phyloP scores from a whole-genome alignment of 495 filamentous ascomycete genomes.

The Neurospora sp. region DNA sequence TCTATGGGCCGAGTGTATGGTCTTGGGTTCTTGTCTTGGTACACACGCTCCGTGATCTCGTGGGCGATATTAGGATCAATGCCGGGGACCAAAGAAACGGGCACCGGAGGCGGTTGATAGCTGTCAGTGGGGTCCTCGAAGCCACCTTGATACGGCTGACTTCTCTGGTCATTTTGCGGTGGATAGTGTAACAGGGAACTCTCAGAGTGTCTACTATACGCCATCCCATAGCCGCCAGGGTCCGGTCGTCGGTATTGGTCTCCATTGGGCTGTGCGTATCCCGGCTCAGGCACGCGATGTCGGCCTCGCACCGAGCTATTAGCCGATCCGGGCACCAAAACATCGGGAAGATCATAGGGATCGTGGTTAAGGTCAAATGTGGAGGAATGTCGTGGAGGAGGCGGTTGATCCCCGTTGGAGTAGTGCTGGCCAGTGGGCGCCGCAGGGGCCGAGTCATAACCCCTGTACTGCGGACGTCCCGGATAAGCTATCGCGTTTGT shows the following conservation, averaged over 20 bases:
- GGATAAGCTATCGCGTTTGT: slow-evolving; percentile 33
- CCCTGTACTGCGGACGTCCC: slow-evolving; percentile 36
- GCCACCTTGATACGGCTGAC: slow-evolving; percentile 21
- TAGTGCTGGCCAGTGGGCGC: slow-evolving; percentile 19
- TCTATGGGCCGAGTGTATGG: slow-evolving; percentile 31
- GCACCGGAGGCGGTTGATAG: slow-evolving; percentile 41
- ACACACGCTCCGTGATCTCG: slow-evolving; percentile 43
- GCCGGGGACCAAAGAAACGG: slow-evolving; percentile 59
- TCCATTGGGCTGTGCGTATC: slow-evolving; percentile 45
- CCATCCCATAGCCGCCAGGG: slow-evolving; percentile 5
- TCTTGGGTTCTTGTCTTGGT: slow-evolving; percentile 35
- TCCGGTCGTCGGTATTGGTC: slow-evolving; percentile 51
- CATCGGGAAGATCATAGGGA: slow-evolving; percentile 1
- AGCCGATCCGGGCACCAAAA: neutral
- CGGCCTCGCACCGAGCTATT: neutral
- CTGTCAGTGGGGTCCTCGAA: slow-evolving; percentile 22
- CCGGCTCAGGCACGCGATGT: neutral
- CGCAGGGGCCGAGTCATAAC: slow-evolving; percentile 32
- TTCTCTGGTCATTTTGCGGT: slow-evolving; percentile 9
- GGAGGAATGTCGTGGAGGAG: slow-evolving; percentile 37
- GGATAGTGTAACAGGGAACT: slow-evolving; percentile 11
- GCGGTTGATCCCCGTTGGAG: slow-evolving; percentile 17
- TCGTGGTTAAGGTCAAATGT: slow-evolving; percentile 36
- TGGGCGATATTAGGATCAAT: slow-evolving; percentile 50
- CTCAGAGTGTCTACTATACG: slow-evolving; percentile 17